Base-by-base conservation (phyloP, 306 rosid genomes). In the Alnus glutinosa region DNA sequence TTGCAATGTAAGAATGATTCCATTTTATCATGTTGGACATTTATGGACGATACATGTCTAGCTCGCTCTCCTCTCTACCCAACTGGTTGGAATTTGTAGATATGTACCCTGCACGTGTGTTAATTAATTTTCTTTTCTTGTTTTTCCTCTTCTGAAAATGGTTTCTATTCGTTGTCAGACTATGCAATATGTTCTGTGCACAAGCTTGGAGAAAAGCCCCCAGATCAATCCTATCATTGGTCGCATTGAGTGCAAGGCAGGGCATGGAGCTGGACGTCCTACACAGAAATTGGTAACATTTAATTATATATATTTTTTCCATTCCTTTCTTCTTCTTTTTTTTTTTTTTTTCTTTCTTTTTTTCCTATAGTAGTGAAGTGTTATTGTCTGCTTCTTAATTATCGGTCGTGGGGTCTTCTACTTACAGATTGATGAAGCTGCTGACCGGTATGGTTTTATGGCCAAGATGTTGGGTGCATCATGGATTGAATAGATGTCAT, bases 201-300 rank as follows among this genome's bases (percentile, higher is more conserved):
- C 90, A 62, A 91, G 98, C 87, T 64, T 86, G 78, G 97, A 89
- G 81, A 83, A 82, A 44, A 95, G 97, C 80, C 97, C 95, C 8
- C 98, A 95, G 79, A 88, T 89, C 13, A 95, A 93, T 79, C 97
- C 98, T 4, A 92, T 95, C 63, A 85, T 95, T 62, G 98, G 91
- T 75, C 98, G 98, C 78, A 92, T 92, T 28, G 98, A 95, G 84
- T 85, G 97, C 55, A 95, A 95, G 84, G 98, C 98, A 9, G 99
- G 92, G 19, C 92, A 89, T 61, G 92, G 92, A 78, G 89, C 86
- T 9, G 99, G 99, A 19, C 98, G 93, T 52, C 93, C 99, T n/a
- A 93, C 96, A 2, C 89, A 95, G 88, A 95, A 95, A 88, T 75
- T 76, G 92, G 98, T 89, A 77, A 87, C 51, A 46, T 37, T 34